A percentile compares a stretch with the other conserved stretches of the same genome.
These are phyloP conservation scores for Cladosporium halotolerans DNA, from an alignment of 2,329 filamentous ascomycete species.

Conservation along the genomic window DNA sequence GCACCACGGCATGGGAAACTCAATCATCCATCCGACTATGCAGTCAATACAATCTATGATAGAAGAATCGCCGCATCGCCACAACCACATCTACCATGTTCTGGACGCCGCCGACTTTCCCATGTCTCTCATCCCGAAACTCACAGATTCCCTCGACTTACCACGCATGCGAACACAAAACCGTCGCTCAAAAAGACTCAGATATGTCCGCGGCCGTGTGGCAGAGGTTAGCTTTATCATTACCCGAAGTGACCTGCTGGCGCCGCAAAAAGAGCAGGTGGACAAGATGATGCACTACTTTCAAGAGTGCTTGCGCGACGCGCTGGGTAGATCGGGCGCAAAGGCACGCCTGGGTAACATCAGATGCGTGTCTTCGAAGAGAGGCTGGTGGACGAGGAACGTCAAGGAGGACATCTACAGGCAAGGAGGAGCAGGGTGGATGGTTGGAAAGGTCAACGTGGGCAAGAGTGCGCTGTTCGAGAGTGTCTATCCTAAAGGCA, in stretches of 20 bases:
- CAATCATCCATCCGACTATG: conserved; percentile 75
- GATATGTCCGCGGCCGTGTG: conserved; percentile 61
- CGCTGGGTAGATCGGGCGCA: conserved; percentile 60
- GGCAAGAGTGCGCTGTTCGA: conserved; percentile 92
- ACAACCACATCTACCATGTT: conserved; percentile 93
- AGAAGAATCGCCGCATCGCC: conserved; percentile 77
- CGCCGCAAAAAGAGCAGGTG: conserved; percentile 75
- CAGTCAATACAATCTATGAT: conserved; percentile 78
- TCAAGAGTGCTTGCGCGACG: conserved; percentile 66
- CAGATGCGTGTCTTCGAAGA: conserved; percentile 75
- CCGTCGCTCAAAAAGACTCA: conserved; percentile 62
- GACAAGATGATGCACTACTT: conserved; percentile 83
- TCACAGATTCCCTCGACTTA: conserved; percentile 63
- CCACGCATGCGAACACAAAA: conserved; percentile 74
- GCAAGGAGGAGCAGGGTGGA: conserved; percentile 81
- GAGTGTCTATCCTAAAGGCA: conserved; percentile 72
- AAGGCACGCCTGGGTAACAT: conserved; percentile 83
- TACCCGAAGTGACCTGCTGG: conserved; percentile 79
- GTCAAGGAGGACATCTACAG: conserved; percentile 81
- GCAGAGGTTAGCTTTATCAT: conserved; percentile 86
- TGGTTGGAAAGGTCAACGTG: conserved; percentile 97
- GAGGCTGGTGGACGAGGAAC: conserved; percentile 83
- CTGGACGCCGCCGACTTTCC: conserved; percentile 95
- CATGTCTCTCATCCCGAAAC: conserved; percentile 77
- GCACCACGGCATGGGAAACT: conserved; percentile 64